Conservation (phyloP, 345 rosid genomes). For the Rhodamnia argentea region DNA sequence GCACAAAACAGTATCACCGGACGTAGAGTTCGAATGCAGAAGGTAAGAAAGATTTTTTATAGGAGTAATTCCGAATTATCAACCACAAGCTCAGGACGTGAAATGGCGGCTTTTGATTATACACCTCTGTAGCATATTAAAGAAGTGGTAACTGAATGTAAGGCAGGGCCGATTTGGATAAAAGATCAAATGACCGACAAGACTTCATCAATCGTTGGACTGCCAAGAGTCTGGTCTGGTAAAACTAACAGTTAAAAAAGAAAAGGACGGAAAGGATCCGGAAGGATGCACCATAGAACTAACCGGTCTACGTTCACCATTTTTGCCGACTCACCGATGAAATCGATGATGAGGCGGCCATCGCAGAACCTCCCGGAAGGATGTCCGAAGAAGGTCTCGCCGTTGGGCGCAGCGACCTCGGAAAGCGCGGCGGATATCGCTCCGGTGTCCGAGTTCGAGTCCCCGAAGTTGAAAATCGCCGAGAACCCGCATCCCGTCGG, state of each 20-base stretch:
- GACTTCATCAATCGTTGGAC: too few species aligned
- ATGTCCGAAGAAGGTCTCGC: slow-evolving; percentile 64
- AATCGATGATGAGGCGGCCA: slow-evolving; percentile 66
- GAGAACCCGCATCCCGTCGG: slow-evolving; percentile 21
- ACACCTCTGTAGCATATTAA: background rate
- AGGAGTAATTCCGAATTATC: background rate
- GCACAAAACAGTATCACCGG: background rate
- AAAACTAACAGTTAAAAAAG: too few species aligned
- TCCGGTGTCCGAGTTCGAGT: slow-evolving; percentile 75
- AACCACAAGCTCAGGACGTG: background rate
- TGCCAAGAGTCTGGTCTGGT: too few species aligned
- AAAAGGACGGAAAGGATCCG: background rate
- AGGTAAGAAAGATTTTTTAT: background rate
- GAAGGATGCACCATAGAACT: background rate
- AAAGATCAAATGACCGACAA: too few species aligned
- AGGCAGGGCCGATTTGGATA: too few species aligned
- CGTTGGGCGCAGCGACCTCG: slow-evolving; percentile 46
- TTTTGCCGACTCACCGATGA: slow-evolving; percentile 21
- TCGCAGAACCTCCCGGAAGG: slow-evolving; percentile 59
- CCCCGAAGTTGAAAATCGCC: slow-evolving; percentile 67
- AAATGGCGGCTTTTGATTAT: too few species aligned
- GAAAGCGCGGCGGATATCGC: slow-evolving; percentile 41
- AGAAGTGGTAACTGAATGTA: background rate
- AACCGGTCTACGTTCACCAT: background rate
- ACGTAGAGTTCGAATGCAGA: too few species aligned